Evolutionary conservation across 140 eudicot species (phyloP), one percentile per base, ranked within the genome.

Genomic region (Flaveria floridana): DNA sequence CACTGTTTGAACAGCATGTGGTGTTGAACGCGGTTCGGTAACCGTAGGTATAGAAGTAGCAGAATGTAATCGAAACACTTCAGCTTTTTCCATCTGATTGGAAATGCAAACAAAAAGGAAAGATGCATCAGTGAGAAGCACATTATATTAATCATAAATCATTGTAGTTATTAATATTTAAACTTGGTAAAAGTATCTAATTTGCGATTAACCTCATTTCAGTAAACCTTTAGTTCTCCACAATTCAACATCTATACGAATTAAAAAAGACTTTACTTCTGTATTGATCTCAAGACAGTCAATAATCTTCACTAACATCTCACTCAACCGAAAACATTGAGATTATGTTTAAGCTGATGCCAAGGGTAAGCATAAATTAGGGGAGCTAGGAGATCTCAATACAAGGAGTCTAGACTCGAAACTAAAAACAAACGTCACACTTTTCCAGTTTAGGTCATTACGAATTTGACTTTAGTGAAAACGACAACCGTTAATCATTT

Each of bases 61-160:
- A 71, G 91, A 72, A 71, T 83, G 96, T 58, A 79, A 74, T 30
- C 92, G 74, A 58, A 84, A 80, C 39, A 82, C 84, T 47, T 82
- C 90, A 2, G 90, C 76, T 64, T 90, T 88, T 76, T 88, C 99
- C 97, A 94, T 88, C 97, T 90, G 72, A 66, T 76, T 59, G 63
- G 10, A 59, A 62, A 57, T 52, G 23, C 11, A 58, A 52, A 69
- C 51, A 9, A 62, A 16, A 57, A 4, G 20, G 19, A 62, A 62
- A 62, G 46, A 62, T 62, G 68, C 68, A 62, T 62, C 46, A 62
- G 46, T 62, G 42, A 62, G 42, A 28, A 62, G 68, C 65, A 58
- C 37, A 58, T 58, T 21, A 58, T 58, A 12, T 30, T 55, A 47
- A 18, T n/a, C 68, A 72, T 78, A 78, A 70, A 20, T 58, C 37